Evolutionary conservation across 306 rosid genomes (phyloP), one percentile per base, ranked within the genome.

Genomic region (Rosa multiflora): DNA sequence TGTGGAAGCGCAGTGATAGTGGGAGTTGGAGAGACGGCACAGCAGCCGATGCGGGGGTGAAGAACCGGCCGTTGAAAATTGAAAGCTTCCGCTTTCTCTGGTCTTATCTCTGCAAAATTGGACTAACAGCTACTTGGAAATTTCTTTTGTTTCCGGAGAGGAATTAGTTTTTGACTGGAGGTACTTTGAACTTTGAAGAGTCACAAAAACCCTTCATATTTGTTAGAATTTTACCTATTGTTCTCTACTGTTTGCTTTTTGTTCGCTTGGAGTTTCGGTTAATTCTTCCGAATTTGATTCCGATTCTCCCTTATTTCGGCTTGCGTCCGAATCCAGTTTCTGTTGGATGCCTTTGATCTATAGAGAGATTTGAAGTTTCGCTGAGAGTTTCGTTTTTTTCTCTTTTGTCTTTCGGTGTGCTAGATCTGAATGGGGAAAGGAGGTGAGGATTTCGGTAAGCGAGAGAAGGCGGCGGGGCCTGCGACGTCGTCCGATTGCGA

Each of bases 351-450:
- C 12, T 32, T 48, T 59, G n/a, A 9, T 13, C 13, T 39, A 13
- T 56, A 14, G 26, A n/a, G 46, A 21, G 26, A n/a, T 2, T 47
- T 61, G 4, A 48, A 32, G 37, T 32, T 32, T 32, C 37, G 18
- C 68, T 29, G 37, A 32, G 37, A 67, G 44, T 10, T 40, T 43
- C 35, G 20, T 9, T 4, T 44, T 14, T 7, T 44, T 10, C 20
- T 14, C 3, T 32, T 32, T 2, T 32, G 37, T 32, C 2, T 43
- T 75, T 5, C 12, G 6, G 20, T 75, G 15, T 29, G 13, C 13
- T 63, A 74, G 86, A 83, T 81, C 85, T 82, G 75, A 75, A 87
- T 89, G 91, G 93, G 93, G 73, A 87, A 78, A 39, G 96, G 93
- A 67, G 90, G 93, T 8, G 68, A 89, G 43, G 66, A 85, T 39